Percentiles rank a stretch among this genome's conserved stretches.
Evolutionary conservation across 345 rosid species (phyloP).

Genomic region (Sonneratia caseolaris): DNA sequence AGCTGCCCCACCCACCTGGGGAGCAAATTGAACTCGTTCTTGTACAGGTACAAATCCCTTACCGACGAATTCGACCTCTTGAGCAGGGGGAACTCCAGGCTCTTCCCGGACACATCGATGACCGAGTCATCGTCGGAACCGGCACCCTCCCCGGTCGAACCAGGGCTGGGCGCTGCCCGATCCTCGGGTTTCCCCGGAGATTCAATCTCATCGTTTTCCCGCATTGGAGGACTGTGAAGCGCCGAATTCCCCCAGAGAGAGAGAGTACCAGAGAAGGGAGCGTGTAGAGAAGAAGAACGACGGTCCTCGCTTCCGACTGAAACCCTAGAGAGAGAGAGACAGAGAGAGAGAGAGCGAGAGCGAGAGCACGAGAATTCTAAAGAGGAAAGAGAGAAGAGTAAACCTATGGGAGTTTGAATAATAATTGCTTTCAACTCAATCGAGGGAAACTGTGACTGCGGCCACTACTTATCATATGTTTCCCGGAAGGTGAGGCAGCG

Average conservation of each 20-base stretch:
- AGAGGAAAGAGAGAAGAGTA: no score
- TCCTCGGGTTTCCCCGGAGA: conserved; percentile 1
- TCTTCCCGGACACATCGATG: conserved; percentile 65
- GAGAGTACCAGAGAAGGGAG: neutral
- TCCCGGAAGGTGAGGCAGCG: no score
- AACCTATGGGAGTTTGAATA: no score
- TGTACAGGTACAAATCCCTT: conserved; percentile 59
- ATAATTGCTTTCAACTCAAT: no score
- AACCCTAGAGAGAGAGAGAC: neutral
- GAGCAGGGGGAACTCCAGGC: conserved; percentile 50
- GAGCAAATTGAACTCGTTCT: conserved; percentile 64
- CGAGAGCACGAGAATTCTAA: no score
- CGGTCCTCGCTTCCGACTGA: neutral
- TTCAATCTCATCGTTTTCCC: neutral
- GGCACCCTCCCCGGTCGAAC: conserved; percentile 6
- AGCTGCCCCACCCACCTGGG: conserved; percentile 61
- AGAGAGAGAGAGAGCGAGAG: no score
- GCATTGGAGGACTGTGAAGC: conserved; percentile 1
- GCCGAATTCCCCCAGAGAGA: neutral
- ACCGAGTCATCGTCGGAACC: conserved; percentile 42
- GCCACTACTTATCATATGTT: no score
- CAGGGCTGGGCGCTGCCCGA: neutral
- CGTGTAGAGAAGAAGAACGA: neutral
- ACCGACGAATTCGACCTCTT: conserved; percentile 22
- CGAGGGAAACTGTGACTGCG: no score